These are phyloP conservation scores for Lasiodiplodia theobromae DNA, from an alignment of 2,329 filamentous ascomycete genomes.

Conservation along the genomic window DNA sequence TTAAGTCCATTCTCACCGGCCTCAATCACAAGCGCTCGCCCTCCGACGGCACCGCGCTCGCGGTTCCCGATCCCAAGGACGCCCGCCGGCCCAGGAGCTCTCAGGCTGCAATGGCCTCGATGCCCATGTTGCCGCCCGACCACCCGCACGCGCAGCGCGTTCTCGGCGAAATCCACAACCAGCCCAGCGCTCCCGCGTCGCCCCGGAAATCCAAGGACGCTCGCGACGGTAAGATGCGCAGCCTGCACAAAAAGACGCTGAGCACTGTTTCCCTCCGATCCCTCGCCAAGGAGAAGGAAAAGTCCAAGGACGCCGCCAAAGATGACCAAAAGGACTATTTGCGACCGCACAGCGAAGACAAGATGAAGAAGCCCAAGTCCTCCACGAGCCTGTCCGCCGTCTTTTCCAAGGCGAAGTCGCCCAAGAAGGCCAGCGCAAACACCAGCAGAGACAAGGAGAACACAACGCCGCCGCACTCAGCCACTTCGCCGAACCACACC, in stretches of 20 bases:
- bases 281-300: constrained; percentile 57
- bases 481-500: constrained; percentile 57
- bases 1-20: constrained; percentile 62
- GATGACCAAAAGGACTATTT: constrained; percentile 34
- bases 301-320: constrained; percentile 40
- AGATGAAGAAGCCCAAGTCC: constrained; percentile 78
- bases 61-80: constrained; percentile 20
- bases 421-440: constrained; percentile 66
- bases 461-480: constrained; percentile 65
- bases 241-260: constrained; percentile 61
- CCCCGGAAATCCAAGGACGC: constrained; percentile 49
- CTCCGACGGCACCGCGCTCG: constrained; percentile 47
- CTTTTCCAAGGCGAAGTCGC: constrained; percentile 76
- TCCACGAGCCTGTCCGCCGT: constrained; percentile 81
- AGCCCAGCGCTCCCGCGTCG: constrained; percentile 42
- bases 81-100: constrained; percentile 32
- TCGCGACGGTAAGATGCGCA: constrained; percentile 38
- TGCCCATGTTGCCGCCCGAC: constrained; percentile 56
- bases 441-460: constrained; percentile 82
- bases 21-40: constrained; percentile 58
- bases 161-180: constrained; percentile 45
- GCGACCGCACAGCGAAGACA: constrained; percentile 38
- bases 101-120: constrained; percentile 38
- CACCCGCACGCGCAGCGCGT: constrained; percentile 53
- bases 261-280: constrained; percentile 62